A percentile compares a stretch with the other conserved stretches of the same genome.
These are phyloP conservation scores for Neurospora pannonica DNA, from an alignment of 495 filamentous ascomycete genomes.

Conservation along the genomic window DNA sequence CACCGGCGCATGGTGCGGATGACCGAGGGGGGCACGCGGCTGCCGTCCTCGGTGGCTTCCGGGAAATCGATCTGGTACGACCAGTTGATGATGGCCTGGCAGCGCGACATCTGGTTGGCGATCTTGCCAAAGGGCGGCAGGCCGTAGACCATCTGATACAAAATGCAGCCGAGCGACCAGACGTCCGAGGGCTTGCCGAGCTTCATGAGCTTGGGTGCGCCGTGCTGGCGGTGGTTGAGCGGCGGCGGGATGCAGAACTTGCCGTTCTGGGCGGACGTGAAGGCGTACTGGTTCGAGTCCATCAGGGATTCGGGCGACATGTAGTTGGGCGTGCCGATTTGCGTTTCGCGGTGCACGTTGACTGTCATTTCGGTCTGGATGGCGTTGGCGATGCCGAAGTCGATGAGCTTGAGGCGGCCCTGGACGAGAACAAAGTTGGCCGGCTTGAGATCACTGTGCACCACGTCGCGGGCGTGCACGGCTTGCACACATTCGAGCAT, in stretches of 20 bases:
- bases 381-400: slow-evolving; percentile 96
- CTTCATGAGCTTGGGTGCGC: slow-evolving; percentile 73
- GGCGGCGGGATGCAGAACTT: slow-evolving; percentile 38
- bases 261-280: slow-evolving; percentile 26
- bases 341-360: slow-evolving; percentile 91
- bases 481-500: slow-evolving; percentile 94
- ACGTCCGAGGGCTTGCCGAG: slow-evolving; percentile 92
- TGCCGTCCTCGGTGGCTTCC: slow-evolving; percentile 60
- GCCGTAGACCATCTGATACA: slow-evolving; percentile 97
- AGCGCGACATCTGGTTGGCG: slow-evolving; percentile 62
- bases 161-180: slow-evolving; percentile 91
- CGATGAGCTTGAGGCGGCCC: slow-evolving; percentile 76
- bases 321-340: slow-evolving; percentile 95
- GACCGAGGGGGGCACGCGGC: slow-evolving; percentile 59
- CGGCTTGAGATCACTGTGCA: slow-evolving; percentile 93
- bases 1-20: slow-evolving; percentile 68
- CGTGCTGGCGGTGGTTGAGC: slow-evolving; percentile 29
- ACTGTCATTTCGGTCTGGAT: slow-evolving; percentile 90
- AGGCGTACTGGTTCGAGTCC: slow-evolving; percentile 61
- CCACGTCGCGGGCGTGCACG: slow-evolving; percentile 81
- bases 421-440: slow-evolving; percentile 88
- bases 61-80: slow-evolving; percentile 77
- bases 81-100: slow-evolving; percentile 82
- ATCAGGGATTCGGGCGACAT: slow-evolving; percentile 93
- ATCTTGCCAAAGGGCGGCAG: slow-evolving; percentile 89